Percentiles rank a stretch among this genome's conserved stretches.
These are phyloP conservation scores for Adenanthera pavonina DNA, from an alignment of 306 rosid genomes.

Conservation along the genomic window DNA sequence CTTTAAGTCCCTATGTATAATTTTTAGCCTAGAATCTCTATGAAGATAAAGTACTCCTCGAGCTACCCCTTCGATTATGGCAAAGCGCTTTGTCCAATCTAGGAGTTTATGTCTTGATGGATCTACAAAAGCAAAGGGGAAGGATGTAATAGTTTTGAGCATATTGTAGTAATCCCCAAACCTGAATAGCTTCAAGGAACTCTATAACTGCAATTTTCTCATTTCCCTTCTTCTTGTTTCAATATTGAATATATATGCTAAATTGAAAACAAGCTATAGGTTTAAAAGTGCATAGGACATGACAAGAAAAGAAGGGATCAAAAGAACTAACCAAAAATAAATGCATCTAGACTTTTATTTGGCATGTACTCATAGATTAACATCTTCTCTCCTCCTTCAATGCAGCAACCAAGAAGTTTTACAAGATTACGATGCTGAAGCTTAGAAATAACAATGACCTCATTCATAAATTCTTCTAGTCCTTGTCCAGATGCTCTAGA, in stretches of 20 bases:
- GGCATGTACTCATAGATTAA: not conserved
- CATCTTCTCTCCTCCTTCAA: not conserved
- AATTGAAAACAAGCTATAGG: not conserved
- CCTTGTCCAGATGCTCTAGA: not conserved
- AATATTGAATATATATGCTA: not conserved
- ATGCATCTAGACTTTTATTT: conserved; percentile 5
- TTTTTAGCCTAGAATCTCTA: not conserved
- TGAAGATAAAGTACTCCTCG: too few species aligned
- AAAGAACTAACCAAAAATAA: conserved; percentile 4
- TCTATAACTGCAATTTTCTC: too few species aligned
- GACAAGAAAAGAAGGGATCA: not conserved
- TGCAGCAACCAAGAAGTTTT: not conserved
- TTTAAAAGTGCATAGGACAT: not conserved
- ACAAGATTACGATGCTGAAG: conserved; percentile 5
- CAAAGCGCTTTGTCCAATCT: not conserved
- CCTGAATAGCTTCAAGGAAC: too few species aligned
- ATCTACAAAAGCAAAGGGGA: not conserved
- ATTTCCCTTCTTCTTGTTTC: too few species aligned
- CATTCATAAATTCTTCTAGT: not conserved
- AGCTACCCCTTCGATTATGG: not conserved
- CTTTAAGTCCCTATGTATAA: not conserved
- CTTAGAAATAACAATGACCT: not conserved
- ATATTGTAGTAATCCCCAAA: too few species aligned
- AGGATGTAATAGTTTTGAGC: not conserved
- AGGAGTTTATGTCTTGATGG: not conserved